These are phyloP conservation scores for Populus simonii DNA, from an alignment of 345 rosid species.

Conservation along the genomic window DNA sequence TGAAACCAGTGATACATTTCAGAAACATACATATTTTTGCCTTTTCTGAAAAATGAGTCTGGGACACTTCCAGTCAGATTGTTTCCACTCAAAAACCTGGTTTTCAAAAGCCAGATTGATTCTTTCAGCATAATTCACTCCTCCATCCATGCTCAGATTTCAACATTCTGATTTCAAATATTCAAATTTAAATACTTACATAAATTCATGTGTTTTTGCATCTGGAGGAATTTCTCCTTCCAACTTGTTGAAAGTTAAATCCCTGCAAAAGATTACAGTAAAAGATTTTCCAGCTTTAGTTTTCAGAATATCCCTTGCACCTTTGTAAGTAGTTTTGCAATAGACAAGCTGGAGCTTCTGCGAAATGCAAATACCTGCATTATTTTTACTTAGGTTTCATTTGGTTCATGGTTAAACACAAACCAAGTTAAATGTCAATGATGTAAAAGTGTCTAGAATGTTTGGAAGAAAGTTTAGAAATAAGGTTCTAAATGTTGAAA, in stretches of 20 bases:
- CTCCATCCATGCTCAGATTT: neutral
- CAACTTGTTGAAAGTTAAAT: too few relatives aligned
- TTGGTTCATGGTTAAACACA: too few relatives aligned
- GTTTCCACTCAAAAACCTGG: slow-evolving; percentile 3
- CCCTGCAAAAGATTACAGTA: too few relatives aligned
- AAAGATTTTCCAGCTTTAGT: too few relatives aligned
- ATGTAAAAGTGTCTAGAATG: neutral
- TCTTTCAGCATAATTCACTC: neutral
- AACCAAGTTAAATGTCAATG: too few relatives aligned
- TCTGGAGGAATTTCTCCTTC: too few relatives aligned
- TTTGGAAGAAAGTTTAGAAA: neutral
- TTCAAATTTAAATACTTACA: neutral
- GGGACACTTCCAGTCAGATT: neutral
- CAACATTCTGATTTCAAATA: too few relatives aligned
- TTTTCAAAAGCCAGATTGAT: neutral
- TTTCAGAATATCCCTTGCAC: neutral
- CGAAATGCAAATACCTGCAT: too few relatives aligned
- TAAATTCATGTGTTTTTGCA: neutral
- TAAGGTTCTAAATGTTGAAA: neutral
- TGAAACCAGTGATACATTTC: neutral
- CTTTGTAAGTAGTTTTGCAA: neutral
- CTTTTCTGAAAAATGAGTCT: neutral
- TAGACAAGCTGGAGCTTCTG: too few relatives aligned
- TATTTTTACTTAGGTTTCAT: too few relatives aligned
- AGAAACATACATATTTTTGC: slow-evolving; percentile 14